Percentiles rank a stretch among this genome's conserved stretches.
Conservation (phyloP, 1,284 basidiomycete genomes). For the Fomes fomentarius region DNA sequence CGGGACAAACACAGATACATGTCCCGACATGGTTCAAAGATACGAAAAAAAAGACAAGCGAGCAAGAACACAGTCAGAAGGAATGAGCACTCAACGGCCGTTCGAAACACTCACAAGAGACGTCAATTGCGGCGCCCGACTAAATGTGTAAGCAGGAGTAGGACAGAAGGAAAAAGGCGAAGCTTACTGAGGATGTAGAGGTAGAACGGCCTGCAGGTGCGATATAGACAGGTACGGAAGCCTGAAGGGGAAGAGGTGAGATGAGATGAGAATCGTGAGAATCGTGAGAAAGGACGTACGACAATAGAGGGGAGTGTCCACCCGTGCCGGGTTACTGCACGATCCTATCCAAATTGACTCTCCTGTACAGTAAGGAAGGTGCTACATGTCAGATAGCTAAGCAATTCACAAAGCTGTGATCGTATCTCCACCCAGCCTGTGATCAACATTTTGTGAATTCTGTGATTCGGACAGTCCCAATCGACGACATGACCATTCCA, state of each 20-base stretch:
- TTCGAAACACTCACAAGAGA: conserved; percentile 19
- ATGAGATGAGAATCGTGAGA: no score
- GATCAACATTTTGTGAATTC: no score
- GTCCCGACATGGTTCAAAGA: no score
- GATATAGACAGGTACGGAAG: no score
- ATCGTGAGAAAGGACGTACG: conserved; percentile 13
- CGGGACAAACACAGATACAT: neutral
- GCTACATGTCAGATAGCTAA: no score
- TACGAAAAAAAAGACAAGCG: neutral
- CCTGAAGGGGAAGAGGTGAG: neutral
- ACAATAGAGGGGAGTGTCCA: conserved; percentile 20
- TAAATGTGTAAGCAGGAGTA: neutral
- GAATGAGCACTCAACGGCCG: no score
- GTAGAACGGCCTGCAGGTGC: conserved; percentile 4
- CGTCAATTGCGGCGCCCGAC: conserved; percentile 17
- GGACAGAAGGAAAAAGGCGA: neutral
- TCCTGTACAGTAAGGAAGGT: no score
- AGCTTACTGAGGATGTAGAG: conserved; percentile 15
- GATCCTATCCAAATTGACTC: no score
- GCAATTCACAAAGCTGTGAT: no score
- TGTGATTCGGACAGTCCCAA: no score
- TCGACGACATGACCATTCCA: no score
- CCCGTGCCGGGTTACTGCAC: conserved; percentile 17
- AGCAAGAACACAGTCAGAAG: neutral
- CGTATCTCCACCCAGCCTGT: no score